These are phyloP conservation scores for Flaveria bidentis DNA, from an alignment of 129 eudicot species.

Conservation along the genomic window DNA sequence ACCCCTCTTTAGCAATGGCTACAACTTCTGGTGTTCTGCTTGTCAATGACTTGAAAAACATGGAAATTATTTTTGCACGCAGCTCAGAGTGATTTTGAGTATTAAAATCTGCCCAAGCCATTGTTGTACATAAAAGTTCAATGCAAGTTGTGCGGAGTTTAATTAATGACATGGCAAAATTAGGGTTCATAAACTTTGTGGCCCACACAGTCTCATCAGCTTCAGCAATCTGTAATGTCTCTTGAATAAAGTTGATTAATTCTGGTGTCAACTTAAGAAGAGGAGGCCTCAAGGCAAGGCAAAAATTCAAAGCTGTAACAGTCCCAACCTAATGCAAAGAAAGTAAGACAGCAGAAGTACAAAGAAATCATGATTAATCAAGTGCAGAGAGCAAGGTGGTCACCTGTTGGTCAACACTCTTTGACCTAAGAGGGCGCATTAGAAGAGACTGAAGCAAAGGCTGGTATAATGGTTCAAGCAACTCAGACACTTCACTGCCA, in stretches of 20 bases:
- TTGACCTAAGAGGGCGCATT: slow-evolving; percentile 78
- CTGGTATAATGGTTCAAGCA: slow-evolving; percentile 93
- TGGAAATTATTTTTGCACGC: slow-evolving; percentile 87
- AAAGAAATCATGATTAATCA: slow-evolving; percentile 11
- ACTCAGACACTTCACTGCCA: slow-evolving; percentile 97
- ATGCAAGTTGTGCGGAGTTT: slow-evolving; percentile 96
- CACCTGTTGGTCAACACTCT: slow-evolving; percentile 98
- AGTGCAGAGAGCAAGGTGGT: slow-evolving; percentile 1
- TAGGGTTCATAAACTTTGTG: slow-evolving; percentile 92
- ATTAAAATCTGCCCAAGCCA: slow-evolving; percentile 99
- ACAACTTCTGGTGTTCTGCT: slow-evolving; percentile 90
- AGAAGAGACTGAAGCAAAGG: slow-evolving; percentile 91
- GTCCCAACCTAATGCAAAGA: slow-evolving; percentile 75
- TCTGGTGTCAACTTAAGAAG: slow-evolving; percentile 92
- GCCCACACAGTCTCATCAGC: slow-evolving; percentile 96
- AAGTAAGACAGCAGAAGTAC: slow-evolving; percentile 18
- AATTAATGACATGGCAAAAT: slow-evolving; percentile 77
- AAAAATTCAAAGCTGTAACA: slow-evolving; percentile 93
- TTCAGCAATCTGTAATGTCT: slow-evolving; percentile 96
- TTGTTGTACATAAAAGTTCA: slow-evolving; percentile 93
- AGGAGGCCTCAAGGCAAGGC: slow-evolving; percentile 98
- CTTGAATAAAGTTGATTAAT: slow-evolving; percentile 84
- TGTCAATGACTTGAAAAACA: slow-evolving; percentile 94
- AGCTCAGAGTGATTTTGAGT: slow-evolving; percentile 87
- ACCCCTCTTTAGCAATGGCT: slow-evolving; percentile 93